These are phyloP conservation scores for Suillus ampliporus DNA, from an alignment of 768 basidiomycete species.

Conservation along the genomic window DNA sequence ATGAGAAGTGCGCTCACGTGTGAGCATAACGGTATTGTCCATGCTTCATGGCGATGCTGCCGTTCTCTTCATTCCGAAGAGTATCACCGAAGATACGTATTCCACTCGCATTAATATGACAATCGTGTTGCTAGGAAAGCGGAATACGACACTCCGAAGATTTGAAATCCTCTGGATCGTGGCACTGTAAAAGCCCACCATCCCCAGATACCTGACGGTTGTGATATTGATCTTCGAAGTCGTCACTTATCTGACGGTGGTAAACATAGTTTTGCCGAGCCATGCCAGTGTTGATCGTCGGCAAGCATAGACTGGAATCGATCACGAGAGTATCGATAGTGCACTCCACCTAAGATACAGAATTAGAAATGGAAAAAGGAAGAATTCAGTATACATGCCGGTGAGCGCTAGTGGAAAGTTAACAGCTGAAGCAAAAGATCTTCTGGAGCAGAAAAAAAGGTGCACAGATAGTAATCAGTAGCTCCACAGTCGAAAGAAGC, in stretches of 20 bases:
- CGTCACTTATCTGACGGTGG: no score
- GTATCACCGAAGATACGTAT: slow-evolving; percentile 33
- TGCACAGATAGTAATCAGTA: not conserved
- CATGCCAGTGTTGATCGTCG: no score
- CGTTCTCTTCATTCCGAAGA: slow-evolving; percentile 45
- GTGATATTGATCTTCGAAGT: not conserved
- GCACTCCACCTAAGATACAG: no score
- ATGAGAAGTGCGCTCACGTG: not conserved
- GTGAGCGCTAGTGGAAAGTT: slow-evolving; percentile 42
- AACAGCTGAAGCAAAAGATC: no score
- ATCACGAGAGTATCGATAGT: no score
- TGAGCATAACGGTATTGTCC: no score
- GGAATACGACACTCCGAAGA: slow-evolving; percentile 49
- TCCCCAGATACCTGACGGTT: slow-evolving; percentile 49
- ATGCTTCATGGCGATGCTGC: no score
- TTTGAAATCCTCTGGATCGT: slow-evolving; percentile 44
- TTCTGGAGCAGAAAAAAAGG: slow-evolving; percentile 27
- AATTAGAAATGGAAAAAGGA: not conserved
- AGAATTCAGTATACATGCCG: no score
- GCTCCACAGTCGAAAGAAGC: not conserved
- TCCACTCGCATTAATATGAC: no score
- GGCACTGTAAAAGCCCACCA: slow-evolving; percentile 46
- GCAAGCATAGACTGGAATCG: no score
- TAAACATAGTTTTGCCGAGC: no score
- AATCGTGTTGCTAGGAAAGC: slow-evolving; percentile 9